Conservation (phyloP, 345 rosid species). For the Schrenkiella parvula region DNA sequence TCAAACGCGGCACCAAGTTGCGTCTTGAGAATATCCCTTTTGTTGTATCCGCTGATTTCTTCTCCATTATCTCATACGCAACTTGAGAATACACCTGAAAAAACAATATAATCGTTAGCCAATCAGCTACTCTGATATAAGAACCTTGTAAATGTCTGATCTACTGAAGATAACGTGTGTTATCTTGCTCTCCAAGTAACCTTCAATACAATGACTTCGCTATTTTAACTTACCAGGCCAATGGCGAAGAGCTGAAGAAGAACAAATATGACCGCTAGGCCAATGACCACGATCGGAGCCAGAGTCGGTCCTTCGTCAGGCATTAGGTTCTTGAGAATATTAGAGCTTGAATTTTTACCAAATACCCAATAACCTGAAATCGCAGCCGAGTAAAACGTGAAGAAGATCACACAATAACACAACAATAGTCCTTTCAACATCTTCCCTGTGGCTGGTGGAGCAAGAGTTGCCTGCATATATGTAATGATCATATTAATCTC, state of each 20-base stretch:
- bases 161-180: neutral
- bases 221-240: slow-evolving; percentile 59
- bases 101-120: neutral
- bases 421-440: slow-evolving; percentile 87
- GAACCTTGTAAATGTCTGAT: neutral
- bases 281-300: slow-evolving; percentile 76
- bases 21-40: slow-evolving; percentile 81
- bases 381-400: slow-evolving; percentile 85
- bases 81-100: slow-evolving; percentile 96
- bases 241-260: slow-evolving; percentile 93
- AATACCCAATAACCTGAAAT: slow-evolving; percentile 81
- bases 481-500: neutral
- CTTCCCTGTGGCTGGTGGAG: slow-evolving; percentile 98
- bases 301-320: slow-evolving; percentile 77
- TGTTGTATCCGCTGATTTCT: slow-evolving; percentile 66
- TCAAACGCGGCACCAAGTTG: slow-evolving; percentile 68
- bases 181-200: neutral
- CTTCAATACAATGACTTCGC: neutral
- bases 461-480: slow-evolving; percentile 76
- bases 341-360: slow-evolving; percentile 68
- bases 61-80: slow-evolving; percentile 91
- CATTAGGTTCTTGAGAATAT: slow-evolving; percentile 81
- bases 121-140: neutral
- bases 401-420: slow-evolving; percentile 70
- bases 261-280: slow-evolving; percentile 65